Conservation (phyloP, 2,329 filamentous ascomycete species). For the Huntiella bhutanensis region DNA sequence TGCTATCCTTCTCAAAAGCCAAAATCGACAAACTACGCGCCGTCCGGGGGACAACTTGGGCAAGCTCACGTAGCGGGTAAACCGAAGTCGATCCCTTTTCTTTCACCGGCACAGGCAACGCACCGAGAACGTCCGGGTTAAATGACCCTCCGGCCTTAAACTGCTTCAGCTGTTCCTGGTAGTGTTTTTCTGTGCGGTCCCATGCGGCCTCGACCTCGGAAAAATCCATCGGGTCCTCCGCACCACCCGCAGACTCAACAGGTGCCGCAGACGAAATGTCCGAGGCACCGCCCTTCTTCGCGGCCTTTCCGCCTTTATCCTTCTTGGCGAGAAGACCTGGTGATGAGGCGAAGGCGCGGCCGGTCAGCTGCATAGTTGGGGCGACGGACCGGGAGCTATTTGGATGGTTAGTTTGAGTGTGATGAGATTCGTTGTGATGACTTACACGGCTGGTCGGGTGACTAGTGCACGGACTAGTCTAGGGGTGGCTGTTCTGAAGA, state of each 20-base stretch:
- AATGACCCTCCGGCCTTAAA: slow-evolving; percentile 30
- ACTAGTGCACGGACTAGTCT: not conserved
- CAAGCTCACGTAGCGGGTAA: slow-evolving; percentile 36
- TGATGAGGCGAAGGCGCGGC: slow-evolving; percentile 16
- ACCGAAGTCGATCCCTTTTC: slow-evolving; percentile 11
- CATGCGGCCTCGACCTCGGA: slow-evolving; percentile 28
- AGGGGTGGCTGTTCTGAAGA: slow-evolving; percentile 1
- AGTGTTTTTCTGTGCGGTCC: slow-evolving; percentile 23
- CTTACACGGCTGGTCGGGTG: slow-evolving; percentile 1
- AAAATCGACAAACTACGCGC: slow-evolving; percentile 24
- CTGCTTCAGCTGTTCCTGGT: slow-evolving; percentile 22
- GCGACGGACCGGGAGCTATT: not conserved
- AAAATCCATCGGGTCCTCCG: slow-evolving; percentile 28
- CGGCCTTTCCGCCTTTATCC: slow-evolving; percentile 13
- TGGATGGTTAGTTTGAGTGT: not conserved
- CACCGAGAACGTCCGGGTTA: slow-evolving; percentile 30
- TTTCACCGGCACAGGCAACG: slow-evolving; percentile 21
- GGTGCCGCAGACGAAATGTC: slow-evolving; percentile 13
- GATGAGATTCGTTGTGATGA: not conserved
- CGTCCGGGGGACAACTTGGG: slow-evolving; percentile 30
- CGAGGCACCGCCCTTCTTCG: slow-evolving; percentile 11
- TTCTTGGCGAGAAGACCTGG: slow-evolving; percentile 21
- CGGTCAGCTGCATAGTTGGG: not conserved
- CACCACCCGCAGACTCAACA: slow-evolving; percentile 13
- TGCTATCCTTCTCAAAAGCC: slow-evolving; percentile 24